Evolutionary conservation across 768 basidiomycete species (phyloP), one percentile per base, ranked within the genome.

Genomic region (Boletellus emodensis): DNA sequence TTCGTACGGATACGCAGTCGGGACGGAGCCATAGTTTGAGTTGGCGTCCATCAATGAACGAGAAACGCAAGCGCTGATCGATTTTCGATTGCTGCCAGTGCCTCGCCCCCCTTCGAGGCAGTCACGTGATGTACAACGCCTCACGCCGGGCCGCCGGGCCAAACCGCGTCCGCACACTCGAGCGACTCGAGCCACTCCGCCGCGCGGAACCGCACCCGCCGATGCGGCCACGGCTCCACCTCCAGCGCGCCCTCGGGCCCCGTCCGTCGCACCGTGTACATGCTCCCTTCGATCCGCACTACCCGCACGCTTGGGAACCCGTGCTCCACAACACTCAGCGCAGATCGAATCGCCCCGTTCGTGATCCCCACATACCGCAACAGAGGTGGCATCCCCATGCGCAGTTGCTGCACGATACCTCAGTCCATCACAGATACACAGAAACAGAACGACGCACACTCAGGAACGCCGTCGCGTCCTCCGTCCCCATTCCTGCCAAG

Each of bases 111-210:
- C 11, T 7, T 32, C 14, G 30, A 38, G 15, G 14, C 2, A 10
- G 26, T 28, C 40, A 41, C 40, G 40, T 40, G 40, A 26, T 13
- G 12, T 30, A 30, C 13, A 28, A 42, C 40, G 26, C 15, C 3
- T 7, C 28, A 28, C n/a, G 7, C 30, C 30, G 30, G 30, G 30
- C 30, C 30, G 30, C 30, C 61, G 40, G 26, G 53, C 63, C 66
- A 65, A 13, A 72, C 58, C 26, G 82, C 83, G 53, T 83, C 79
- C 53, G 78, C 78, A 55, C 84, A 85, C 0, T 79, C 82, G 34
- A 78, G 63, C 72, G 81, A 82, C 61, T 84, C 82, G 20, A 87
- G 69, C 83, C 83, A 85, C 57, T 85, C 82, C 15, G 64, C 66
- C 4, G 74, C 71, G 52, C 82, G 77, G 55, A 79, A 81, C 54